Base-by-base conservation (phyloP, 2,329 filamentous ascomycete species). In the Fusarium euwallaceae region DNA sequence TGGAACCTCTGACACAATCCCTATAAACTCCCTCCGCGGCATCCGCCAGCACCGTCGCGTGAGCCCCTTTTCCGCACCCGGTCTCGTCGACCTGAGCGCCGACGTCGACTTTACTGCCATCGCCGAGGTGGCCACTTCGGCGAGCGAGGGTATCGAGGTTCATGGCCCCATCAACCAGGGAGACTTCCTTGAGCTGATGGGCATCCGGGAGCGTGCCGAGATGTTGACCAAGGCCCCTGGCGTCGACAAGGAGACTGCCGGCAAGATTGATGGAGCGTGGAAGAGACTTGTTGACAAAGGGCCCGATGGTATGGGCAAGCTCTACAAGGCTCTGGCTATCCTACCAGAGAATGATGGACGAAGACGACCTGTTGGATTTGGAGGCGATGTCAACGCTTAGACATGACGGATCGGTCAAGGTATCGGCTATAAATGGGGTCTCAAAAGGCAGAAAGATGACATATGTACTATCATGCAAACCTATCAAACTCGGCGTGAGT, bases 311-410 rank as follows among this genome's bases (percentile, higher is more conserved):
- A 99, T 99, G 97, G 97, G 97, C 0, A 95, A 92, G 84, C 86
- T 98, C 24, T 99, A 99, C 82, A 98, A 98, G 85, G 95, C 91
- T 27, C 88, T 99, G 88, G 94, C 95, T 14, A 94, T 99, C 78
- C 81, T 98, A 78, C 97, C 97, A 0, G 93, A 95, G 82, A 94
- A 93, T 73, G 89, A 88, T 39, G 92, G 93, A 2, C 88, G 86
- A 70, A 90, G 95, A 78, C 88, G 92, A 69, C 96, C 96, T 3
- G 95, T 98, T 64, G 97, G 97, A 0, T 98, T 99, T 85, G 97
- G 97, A 0, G 97, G 96, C 1, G 91, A 91, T 79, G 83, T 91
- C 9, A 70, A 64, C 16, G 70, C 72, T 48, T 75, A 64, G 20
- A 48, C 41, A 16, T 58, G 16, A 32, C 14, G 51, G 16, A 34